Base-by-base conservation (phyloP, 495 filamentous ascomycete genomes). In the Podospora sp. region DNA sequence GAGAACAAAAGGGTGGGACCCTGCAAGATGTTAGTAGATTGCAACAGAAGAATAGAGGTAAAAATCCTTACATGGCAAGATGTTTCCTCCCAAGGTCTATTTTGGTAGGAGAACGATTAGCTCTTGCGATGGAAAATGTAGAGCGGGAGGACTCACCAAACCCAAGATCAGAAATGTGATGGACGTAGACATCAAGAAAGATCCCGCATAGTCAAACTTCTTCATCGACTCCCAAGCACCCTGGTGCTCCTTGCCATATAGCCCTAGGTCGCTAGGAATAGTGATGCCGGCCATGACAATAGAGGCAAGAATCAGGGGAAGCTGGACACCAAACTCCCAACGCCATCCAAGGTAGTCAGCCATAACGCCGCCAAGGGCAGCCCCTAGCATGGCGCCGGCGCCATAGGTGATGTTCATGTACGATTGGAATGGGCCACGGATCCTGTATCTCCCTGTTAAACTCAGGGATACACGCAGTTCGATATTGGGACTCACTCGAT, bases 271-370 rank as follows among this genome's bases (percentile, higher is more conserved):
- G 3, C 72, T 69, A 0, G 92, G 91, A n/a, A 88, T 83, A 0
- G 85, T 86, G 59, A 85, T 75, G 18, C 74, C 72, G 2, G 86
- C 84, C 20, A 88, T 78, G 1, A 87, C 68, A 36, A 91, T 79
- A 53, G 88, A 86, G n/a, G 88, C 63, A 9, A 87, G 72, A 29
- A 92, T 80, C 18, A 85, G 80, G 0, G 89, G 87, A 2, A 93
- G 81, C 71, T 95, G 92, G 35, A 93, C 70, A 11, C 79, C 82
- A 72, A 84, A 86, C 50, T 90, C 89, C 82, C 87, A 89, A 46
- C 91, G 81, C 90, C 90, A 93, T 26, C 91, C 91, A 40, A 94
- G 81, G 22, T 76, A 77, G 70, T 95, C 91, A 16, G 89, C 91
- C 60, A 95, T 84, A 62, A 85, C 81, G 0, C 92, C 92, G 24